Evolutionary conservation across 1,139 yeast species (phyloP).

Genomic region (Blastobotrys malaysiensis): DNA sequence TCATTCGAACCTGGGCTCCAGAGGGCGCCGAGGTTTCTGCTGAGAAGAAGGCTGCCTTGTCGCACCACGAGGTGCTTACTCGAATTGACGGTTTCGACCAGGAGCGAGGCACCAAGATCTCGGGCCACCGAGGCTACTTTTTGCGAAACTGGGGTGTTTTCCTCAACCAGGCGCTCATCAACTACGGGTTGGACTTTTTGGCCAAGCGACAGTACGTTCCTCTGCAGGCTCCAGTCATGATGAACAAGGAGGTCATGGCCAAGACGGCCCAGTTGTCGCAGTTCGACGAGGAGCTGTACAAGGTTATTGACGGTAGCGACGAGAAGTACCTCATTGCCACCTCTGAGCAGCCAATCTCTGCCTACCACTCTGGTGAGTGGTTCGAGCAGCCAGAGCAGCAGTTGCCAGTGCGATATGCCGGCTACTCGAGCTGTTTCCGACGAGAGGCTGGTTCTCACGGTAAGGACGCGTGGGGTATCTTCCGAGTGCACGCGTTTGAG

Average conservation of each 20-base stretch:
- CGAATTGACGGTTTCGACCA: constrained; percentile 98
- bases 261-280: constrained; percentile 97
- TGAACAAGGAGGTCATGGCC: constrained; percentile 99
- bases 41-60: constrained; percentile 65
- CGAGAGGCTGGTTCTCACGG: constrained; percentile 99
- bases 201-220: constrained; percentile 78
- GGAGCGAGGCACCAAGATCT: constrained; percentile 96
- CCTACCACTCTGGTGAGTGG: constrained; percentile 98
- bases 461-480: constrained; percentile 99
- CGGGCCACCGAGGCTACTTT: constrained; percentile 98
- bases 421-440: constrained; percentile 97
- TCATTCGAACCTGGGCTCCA: constrained; percentile 86
- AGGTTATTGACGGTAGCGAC: constrained; percentile 94
- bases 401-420: constrained; percentile 89
- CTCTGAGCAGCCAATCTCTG: constrained; percentile 98
- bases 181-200: constrained; percentile 86
- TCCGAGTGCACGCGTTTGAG: constrained; percentile 97
- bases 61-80: constrained; percentile 92
- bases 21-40: constrained; percentile 47
- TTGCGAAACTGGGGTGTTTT: constrained; percentile 93
- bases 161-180: constrained; percentile 94
- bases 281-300: constrained; percentile 95
- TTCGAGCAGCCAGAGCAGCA: constrained; percentile 96
- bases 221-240: constrained; percentile 98
- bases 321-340: constrained; percentile 98